Conservation (phyloP, 164 flowering plant genomes). For the Protea cynaroides region DNA sequence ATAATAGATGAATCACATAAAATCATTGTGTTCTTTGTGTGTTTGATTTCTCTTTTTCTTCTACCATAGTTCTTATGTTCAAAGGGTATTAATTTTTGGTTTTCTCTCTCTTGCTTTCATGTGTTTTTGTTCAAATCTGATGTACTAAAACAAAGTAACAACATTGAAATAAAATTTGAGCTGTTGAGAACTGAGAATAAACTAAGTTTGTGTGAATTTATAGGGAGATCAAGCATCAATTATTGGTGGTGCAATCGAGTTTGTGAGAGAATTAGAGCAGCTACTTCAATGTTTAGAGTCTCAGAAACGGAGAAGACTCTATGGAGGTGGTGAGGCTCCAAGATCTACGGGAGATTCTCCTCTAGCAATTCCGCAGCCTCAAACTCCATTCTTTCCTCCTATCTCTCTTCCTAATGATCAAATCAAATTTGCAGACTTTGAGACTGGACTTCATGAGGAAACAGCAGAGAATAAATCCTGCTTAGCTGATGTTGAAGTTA, state of each 20-base stretch:
- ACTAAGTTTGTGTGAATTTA: conserved; percentile 1
- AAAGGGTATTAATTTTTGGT: too few species aligned
- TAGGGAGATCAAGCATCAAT: conserved; percentile 99
- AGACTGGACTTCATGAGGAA: conserved; percentile 52
- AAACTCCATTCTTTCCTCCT: conserved; percentile 39
- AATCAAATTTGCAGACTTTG: conserved; percentile 32
- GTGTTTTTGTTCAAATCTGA: neutral
- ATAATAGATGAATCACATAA: too few species aligned
- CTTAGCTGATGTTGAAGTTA: conserved; percentile 89
- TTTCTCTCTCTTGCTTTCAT: neutral
- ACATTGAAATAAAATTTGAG: too few species aligned
- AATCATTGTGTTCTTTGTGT: too few species aligned
- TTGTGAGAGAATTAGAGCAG: conserved; percentile 90
- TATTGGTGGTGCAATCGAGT: conserved; percentile 96
- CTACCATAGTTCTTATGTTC: too few species aligned
- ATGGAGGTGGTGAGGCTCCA: conserved; percentile 34
- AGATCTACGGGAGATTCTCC: conserved; percentile 34
- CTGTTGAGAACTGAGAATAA: neutral
- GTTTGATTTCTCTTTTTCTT: too few species aligned
- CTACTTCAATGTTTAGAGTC: conserved; percentile 91
- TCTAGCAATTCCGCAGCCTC: conserved; percentile 28
- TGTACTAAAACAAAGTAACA: too few species aligned
- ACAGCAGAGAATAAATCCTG: conserved; percentile 76
- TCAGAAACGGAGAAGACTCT: conserved; percentile 68
- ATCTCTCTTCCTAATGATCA: conserved; percentile 34